Percentiles rank a stretch among this genome's conserved stretches.
phyloP scores from a whole-genome alignment of 2,329 filamentous ascomycete genomes.

The Orbilia javanica region DNA sequence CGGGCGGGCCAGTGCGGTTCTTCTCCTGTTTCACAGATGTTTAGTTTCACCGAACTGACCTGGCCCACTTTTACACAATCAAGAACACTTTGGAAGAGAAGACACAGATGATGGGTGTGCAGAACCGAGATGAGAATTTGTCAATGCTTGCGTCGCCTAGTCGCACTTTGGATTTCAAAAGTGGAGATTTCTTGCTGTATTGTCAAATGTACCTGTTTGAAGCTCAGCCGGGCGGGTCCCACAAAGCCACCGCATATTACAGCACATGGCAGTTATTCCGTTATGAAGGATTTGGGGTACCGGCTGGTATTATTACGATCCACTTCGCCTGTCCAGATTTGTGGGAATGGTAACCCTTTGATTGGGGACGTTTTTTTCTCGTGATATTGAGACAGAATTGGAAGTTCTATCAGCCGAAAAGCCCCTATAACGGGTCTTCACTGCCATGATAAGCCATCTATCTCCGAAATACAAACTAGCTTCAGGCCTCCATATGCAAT shows the following conservation, averaged over 20 bases:
- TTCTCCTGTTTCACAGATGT: constrained; percentile 58
- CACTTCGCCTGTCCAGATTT: constrained; percentile 35
- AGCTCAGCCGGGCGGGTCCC: constrained; percentile 17
- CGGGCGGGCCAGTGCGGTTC: constrained; percentile 44
- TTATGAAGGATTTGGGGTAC: constrained; percentile 13
- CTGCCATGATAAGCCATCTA: constrained; percentile 57
- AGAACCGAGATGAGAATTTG: constrained; percentile 43
- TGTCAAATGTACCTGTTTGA: constrained; percentile 2
- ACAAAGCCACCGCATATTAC: constrained; percentile 31
- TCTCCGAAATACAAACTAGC: constrained; percentile 31
- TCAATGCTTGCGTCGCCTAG: constrained; percentile 36
- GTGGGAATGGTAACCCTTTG: constrained; percentile 13
- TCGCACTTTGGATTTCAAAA: constrained; percentile 7
- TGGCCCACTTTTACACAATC: constrained; percentile 18
- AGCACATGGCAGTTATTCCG: constrained; percentile 20
- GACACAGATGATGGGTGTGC: neutral
- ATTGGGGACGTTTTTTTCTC: constrained; percentile 25
- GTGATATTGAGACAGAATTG: constrained; percentile 39
- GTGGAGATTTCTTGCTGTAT: neutral
- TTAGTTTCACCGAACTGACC: constrained; percentile 52
- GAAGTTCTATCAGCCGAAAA: constrained; percentile 53
- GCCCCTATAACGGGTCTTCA: constrained; percentile 26
- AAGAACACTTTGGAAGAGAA: constrained; percentile 1
- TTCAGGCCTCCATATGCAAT: constrained; percentile 36
- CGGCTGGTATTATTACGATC: neutral